Conservation (phyloP, 805 yeast genomes). For the Priceomyces fermenticarens region DNA sequence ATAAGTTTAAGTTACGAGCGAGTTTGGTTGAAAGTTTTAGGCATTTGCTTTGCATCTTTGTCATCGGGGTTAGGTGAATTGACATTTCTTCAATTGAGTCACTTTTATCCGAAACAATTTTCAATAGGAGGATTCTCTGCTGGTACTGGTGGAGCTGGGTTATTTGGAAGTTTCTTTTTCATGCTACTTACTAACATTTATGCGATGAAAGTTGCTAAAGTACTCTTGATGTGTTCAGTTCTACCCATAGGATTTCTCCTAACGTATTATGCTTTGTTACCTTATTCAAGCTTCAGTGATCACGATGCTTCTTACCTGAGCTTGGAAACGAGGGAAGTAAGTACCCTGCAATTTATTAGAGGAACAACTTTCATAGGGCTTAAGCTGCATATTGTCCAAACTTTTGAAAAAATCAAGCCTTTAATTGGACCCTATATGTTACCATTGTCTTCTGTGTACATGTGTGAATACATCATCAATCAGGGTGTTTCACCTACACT, state of each 20-base stretch:
- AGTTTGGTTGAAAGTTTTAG: constrained; percentile 48
- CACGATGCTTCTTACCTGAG: background rate
- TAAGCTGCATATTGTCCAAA: constrained; percentile 15
- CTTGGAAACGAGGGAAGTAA: background rate
- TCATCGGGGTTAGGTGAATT: constrained; percentile 91
- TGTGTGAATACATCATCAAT: constrained; percentile 83
- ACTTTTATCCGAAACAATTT: constrained; percentile 54
- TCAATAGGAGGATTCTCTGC: constrained; percentile 84
- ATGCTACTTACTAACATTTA: constrained; percentile 70
- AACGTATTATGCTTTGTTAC: constrained; percentile 24
- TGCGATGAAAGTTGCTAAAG: constrained; percentile 48
- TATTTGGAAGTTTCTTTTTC: constrained; percentile 74
- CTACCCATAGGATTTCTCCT: constrained; percentile 52
- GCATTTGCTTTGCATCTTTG: constrained; percentile 74
- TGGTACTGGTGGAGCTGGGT: constrained; percentile 96
- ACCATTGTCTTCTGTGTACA: constrained; percentile 79
- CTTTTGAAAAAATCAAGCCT: constrained; percentile 32
- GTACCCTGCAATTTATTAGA: background rate
- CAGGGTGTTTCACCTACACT: constrained; percentile 91
- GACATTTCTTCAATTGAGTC: constrained; percentile 84
- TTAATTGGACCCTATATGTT: constrained; percentile 69
- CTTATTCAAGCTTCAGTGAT: constrained; percentile 7
- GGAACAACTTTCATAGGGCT: too few relatives aligned
- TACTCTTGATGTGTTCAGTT: constrained; percentile 56
- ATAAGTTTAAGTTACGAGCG: constrained; percentile 44